Evolutionary conservation across 1,139 yeast genomes (phyloP).

Genomic region (Saccharomyces hybrid): DNA sequence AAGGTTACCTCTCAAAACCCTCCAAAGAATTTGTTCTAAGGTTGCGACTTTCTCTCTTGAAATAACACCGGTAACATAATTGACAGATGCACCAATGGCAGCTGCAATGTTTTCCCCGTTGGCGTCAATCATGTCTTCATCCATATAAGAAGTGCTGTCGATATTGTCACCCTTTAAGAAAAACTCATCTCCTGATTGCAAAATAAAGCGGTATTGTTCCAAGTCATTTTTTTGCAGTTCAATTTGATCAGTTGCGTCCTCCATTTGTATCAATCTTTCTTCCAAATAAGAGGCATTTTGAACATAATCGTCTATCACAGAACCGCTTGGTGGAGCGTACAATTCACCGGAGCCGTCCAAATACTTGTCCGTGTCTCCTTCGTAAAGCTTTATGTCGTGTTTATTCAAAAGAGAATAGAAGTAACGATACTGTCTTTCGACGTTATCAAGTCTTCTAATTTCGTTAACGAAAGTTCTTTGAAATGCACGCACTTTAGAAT

Average conservation of each 20-base stretch:
- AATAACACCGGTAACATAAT: constrained; percentile 78
- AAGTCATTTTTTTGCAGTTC: constrained; percentile 48
- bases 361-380: constrained; percentile 30
- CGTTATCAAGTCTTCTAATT: constrained; percentile 58
- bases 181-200: constrained; percentile 61
- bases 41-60: constrained; percentile 61
- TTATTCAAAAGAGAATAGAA: constrained; percentile 41
- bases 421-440: constrained; percentile 48
- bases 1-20: constrained; percentile 84
- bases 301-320: constrained; percentile 69
- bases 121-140: constrained; percentile 4
- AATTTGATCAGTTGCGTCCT: constrained; percentile 48
- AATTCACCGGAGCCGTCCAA: constrained; percentile 7
- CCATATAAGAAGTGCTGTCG: constrained; percentile 4
- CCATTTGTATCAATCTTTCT: constrained; percentile 49
- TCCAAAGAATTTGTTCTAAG: constrained; percentile 85
- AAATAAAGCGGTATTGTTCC: constrained; percentile 59
- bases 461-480: constrained; percentile 85
- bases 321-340: constrained; percentile 39
- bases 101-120: constrained; percentile 13
- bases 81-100: constrained; percentile 34
- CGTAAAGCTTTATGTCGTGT: constrained; percentile 42
- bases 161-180: constrained; percentile 37
- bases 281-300: constrained; percentile 59
- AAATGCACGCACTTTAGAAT: constrained; percentile 67